phyloP scores from a whole-genome alignment of 768 basidiomycete genomes.

The Lactarius akahatsu region DNA sequence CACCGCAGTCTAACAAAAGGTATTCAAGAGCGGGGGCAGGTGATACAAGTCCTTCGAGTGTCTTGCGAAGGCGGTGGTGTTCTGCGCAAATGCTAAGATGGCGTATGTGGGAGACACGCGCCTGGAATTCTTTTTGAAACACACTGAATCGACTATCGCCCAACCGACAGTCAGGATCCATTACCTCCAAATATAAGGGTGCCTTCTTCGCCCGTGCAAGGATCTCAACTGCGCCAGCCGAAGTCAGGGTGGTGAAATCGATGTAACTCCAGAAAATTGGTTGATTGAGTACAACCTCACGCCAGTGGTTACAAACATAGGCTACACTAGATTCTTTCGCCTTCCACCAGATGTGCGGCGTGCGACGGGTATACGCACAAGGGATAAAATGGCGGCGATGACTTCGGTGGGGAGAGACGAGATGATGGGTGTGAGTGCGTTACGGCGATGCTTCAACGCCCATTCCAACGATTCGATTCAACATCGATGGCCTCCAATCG shows the following conservation, averaged over 20 bases:
- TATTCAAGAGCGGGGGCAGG: neutral
- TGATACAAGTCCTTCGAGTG: neutral
- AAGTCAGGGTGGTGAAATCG: neutral
- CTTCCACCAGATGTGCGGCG: too few species aligned
- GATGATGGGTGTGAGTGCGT: too few species aligned
- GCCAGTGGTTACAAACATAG: neutral
- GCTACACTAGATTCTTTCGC: too few species aligned
- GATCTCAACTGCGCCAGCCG: neutral
- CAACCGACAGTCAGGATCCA: neutral
- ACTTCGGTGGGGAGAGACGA: too few species aligned
- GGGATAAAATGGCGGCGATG: too few species aligned
- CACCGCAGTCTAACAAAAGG: neutral
- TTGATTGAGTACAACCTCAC: neutral
- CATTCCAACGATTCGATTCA: too few species aligned
- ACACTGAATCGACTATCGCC: neutral
- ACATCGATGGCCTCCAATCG: too few species aligned
- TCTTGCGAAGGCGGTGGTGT: neutral
- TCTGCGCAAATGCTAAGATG: neutral
- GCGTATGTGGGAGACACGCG: neutral
- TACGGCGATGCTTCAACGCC: too few species aligned
- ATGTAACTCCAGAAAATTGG: neutral
- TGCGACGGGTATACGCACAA: too few species aligned
- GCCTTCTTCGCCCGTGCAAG: neutral
- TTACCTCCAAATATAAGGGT: conserved; percentile 3
- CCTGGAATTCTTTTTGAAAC: neutral